Conservation (phyloP, 257 asterid species). For the Petrea volubilis region DNA sequence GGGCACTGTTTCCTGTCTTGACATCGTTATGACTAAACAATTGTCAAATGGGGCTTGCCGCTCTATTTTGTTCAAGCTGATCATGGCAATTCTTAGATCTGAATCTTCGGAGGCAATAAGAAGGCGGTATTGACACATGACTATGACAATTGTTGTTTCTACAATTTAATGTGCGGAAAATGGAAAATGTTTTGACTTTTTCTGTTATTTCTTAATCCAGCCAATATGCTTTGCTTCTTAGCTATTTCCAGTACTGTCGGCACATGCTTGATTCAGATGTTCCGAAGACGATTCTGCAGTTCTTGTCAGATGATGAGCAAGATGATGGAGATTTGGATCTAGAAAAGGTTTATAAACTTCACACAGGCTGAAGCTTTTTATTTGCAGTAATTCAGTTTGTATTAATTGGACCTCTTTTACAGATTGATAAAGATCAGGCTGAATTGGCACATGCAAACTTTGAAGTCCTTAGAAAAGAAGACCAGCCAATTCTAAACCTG, state of each 20-base stretch:
- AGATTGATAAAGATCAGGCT: conserved; percentile 91
- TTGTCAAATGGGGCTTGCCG: conserved; percentile 85
- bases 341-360: conserved; percentile 62
- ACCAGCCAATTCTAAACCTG: conserved; percentile 75
- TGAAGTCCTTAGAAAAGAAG: conserved; percentile 79
- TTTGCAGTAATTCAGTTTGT: background rate
- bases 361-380: conserved; percentile 10
- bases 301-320: conserved; percentile 69
- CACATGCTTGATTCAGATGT: conserved; percentile 92
- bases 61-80: conserved; percentile 84
- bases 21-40: conserved; percentile 73
- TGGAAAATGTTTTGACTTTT: conserved; percentile 26
- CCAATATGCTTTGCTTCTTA: conserved; percentile 93
- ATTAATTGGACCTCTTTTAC: conserved; percentile 25
- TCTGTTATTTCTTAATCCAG: conserved; percentile 48
- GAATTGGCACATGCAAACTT: conserved; percentile 79
- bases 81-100: conserved; percentile 80
- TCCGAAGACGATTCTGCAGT: conserved; percentile 68
- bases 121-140: conserved; percentile 65
- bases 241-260: conserved; percentile 92
- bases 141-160: conserved; percentile 8
- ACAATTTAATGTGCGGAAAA: conserved; percentile 16
- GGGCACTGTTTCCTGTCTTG: conserved; percentile 75
- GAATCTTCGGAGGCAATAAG: conserved; percentile 94
- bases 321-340: conserved; percentile 79